phyloP scores from a whole-genome alignment of 352 stramenopile genomes.

The Phytophthora pini region DNA sequence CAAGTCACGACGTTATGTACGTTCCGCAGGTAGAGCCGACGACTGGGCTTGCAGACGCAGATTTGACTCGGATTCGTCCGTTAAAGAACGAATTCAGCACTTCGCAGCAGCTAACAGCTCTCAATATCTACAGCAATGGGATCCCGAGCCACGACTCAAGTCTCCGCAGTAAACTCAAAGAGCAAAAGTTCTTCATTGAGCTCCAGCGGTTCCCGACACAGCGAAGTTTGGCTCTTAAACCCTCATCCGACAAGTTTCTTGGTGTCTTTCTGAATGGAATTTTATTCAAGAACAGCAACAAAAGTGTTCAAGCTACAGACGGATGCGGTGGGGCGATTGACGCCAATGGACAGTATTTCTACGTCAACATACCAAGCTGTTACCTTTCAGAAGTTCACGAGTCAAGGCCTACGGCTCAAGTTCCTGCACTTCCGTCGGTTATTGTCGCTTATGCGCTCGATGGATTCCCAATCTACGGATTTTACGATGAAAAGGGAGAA shows the following conservation, averaged over 20 bases:
- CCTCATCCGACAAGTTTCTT: conserved; percentile 35
- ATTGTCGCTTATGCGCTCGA: conserved; percentile 70
- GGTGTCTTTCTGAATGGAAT: conserved; percentile 74
- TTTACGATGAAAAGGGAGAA: conserved; percentile 52
- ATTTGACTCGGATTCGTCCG: neutral
- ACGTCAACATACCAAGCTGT: conserved; percentile 48
- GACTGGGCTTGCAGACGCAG: conserved; percentile 26
- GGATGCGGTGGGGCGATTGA: conserved; percentile 65
- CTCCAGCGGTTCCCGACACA: conserved; percentile 54
- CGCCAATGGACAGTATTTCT: conserved; percentile 53
- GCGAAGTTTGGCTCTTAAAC: conserved; percentile 36
- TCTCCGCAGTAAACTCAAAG: conserved; percentile 16
- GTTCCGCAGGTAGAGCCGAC: conserved; percentile 56
- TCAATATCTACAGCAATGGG: conserved; percentile 72
- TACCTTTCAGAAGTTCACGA: conserved; percentile 34
- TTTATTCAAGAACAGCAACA: conserved; percentile 45
- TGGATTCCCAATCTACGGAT: conserved; percentile 62
- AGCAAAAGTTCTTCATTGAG: conserved; percentile 69
- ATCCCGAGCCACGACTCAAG: conserved; percentile 51
- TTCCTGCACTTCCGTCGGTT: conserved; percentile 26
- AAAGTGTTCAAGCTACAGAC: conserved; percentile 26
- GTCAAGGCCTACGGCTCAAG: neutral
- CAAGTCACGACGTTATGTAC: conserved; percentile 45
- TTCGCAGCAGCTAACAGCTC: conserved; percentile 41
- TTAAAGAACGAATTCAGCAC: conserved; percentile 56